Evolutionary conservation across 192 early-diverging fungal species (phyloP).

Genomic region (Chytriomyces hyalinus): DNA sequence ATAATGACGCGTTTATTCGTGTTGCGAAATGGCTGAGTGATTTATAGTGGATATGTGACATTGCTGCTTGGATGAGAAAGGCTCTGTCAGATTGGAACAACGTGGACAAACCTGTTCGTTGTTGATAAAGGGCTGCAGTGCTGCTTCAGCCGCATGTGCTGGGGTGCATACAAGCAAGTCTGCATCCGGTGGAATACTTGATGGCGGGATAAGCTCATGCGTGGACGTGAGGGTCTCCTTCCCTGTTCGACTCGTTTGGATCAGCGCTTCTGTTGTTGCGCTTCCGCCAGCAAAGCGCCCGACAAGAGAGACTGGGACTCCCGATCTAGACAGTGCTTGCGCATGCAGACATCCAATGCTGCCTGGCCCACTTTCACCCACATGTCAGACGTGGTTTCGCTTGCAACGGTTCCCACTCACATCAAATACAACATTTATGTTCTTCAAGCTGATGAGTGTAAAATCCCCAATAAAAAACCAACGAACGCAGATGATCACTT

Average conservation of each 20-base stretch:
- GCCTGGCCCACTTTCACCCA: background rate
- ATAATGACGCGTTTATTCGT: conserved; percentile 5
- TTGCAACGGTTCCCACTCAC: no score
- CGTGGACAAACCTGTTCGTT: background rate
- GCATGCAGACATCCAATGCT: conserved; percentile 22
- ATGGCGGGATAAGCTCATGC: background rate
- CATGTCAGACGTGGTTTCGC: no score
- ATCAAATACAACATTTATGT: no score
- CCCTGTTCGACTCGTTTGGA: background rate
- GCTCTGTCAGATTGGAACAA: background rate
- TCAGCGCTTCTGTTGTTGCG: background rate
- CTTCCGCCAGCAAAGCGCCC: background rate
- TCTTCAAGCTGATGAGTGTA: background rate
- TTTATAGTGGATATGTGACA: no score
- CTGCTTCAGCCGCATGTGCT: conserved; percentile 7
- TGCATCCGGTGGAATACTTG: background rate
- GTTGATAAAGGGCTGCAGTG: background rate
- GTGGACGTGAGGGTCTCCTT: background rate
- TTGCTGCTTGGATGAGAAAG: no score
- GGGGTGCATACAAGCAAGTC: conserved; percentile 25
- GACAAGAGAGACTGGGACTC: conserved; percentile 11
- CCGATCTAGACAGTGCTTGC: background rate
- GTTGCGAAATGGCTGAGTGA: no score
- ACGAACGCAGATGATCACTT: background rate
- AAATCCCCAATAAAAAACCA: background rate